Conservation (phyloP, 2,329 filamentous ascomycete genomes). For the Epichloe typhina region DNA sequence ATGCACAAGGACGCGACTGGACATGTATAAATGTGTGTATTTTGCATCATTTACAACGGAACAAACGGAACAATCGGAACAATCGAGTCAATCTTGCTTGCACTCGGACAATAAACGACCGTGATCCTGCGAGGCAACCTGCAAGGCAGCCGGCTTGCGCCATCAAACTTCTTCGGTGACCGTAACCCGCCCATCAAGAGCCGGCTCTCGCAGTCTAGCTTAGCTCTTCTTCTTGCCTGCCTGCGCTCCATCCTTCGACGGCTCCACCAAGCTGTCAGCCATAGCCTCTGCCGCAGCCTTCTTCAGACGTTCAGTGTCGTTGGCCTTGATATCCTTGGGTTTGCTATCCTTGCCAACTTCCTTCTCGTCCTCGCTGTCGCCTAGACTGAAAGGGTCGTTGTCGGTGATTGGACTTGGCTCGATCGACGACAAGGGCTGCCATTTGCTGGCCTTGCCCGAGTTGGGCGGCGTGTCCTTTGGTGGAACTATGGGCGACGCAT, state of each 20-base stretch:
- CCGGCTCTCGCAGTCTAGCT: slow-evolving; percentile 10
- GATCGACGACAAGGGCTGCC: slow-evolving; percentile 82
- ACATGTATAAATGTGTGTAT: background rate
- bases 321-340: slow-evolving; percentile 40
- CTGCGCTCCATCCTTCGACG: slow-evolving; percentile 18
- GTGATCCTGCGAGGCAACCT: background rate
- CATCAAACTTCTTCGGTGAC: background rate
- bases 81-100: background rate
- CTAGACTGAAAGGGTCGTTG: slow-evolving; percentile 92
- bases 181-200: background rate
- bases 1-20: background rate
- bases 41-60: background rate
- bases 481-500: slow-evolving; percentile 43
- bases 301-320: slow-evolving; percentile 50
- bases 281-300: slow-evolving; percentile 51
- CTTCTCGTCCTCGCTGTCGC: slow-evolving; percentile 91
- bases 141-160: background rate
- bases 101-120: background rate
- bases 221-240: slow-evolving; percentile 26
- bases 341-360: slow-evolving; percentile 27
- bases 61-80: background rate
- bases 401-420: slow-evolving; percentile 72
- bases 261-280: slow-evolving; percentile 39
- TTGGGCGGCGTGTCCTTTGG: slow-evolving; percentile 35
- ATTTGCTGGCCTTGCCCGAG: slow-evolving; percentile 73